Evolutionary conservation across 1,284 basidiomycete genomes (phyloP), one percentile per base, ranked within the genome.

Genomic region (Quambalaria eucalypti): DNA sequence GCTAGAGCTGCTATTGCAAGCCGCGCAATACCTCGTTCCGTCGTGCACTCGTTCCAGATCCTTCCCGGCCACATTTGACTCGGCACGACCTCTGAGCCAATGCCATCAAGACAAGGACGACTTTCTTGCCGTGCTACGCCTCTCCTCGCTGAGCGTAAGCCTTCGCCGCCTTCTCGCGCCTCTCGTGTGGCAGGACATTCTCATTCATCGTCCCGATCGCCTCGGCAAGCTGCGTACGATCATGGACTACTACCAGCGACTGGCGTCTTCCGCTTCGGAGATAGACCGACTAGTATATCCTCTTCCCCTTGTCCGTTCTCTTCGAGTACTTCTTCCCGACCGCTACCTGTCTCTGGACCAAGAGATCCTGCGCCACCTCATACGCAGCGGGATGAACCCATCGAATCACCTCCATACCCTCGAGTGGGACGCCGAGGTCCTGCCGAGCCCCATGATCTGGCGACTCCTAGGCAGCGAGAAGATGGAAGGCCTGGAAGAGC

Each of bases 171-270:
- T 56, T 2, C 55, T 56, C 28, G 50, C 50, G 8, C 55, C 55
- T 2, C 29, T 56, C 19, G n/a, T 56, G 21, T 56, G 55, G 55
- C 39, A 40, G n/a, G 44, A 51, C 0, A 26, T 56, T 23, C 36
- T 51, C 30, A 44, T 56, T 21, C 39, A 44, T 28, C 36, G 51
- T 1, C 50, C 51, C 7, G 49, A 52, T n/a, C 50, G 44, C 19
- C 39, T 56, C 9, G 51, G 40, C 2, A 39, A 56, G 47, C 47
- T 52, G n/a, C 44, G 23, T 12, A 16, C n/a, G 14, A 10, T 56
- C 1, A 30, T 56, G 55, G 23, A 46, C 9, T 51, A 52, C 36
- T 56, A 56, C 48, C 38, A 49, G 10, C 36, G 30, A 8, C 29
- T 52, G 4, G 42, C 51, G 28, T 38, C 51, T 16, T 33, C 51